Evolutionary conservation across 371 early-diverging fungal species (phyloP), one percentile per base, ranked within the genome.

Genomic region (Neoconidiobolus thromboides): DNA sequence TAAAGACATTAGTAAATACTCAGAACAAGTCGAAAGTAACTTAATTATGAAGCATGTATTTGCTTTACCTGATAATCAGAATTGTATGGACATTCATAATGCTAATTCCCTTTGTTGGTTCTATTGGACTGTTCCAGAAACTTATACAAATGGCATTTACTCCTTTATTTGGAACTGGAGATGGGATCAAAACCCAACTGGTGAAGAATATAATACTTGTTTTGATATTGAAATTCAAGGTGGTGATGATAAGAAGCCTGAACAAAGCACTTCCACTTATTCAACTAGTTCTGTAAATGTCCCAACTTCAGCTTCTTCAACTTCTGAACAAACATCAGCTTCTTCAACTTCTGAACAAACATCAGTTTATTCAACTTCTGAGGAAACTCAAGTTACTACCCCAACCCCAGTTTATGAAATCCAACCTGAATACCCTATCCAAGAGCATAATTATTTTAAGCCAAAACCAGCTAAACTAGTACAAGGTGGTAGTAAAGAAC

Each of bases 121-220:
- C 36, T 48, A 63, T 10, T 68, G 70, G 65, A 68, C 58, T 1
- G 69, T 78, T 41, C 78, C 78, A 2, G 56, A 54, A 3, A 63
- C 63, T 2, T 64, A 72, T 49, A 61, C 56, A 4, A 70, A 74
- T 1, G 76, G 76, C 2, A 59, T 58, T 14, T 66, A 68, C 55
- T 71, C 74, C 48, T 62, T 78, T 52, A 71, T 74, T 6, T 77
- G 73, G 75, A 70, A 73, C 69, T 78, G 78, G 78, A 63, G 66
- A 46, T 77, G 72, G 62, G 72, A 75, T 65, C 55, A 61, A 49
- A 78, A 78, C 63, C 73, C 75, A 5, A 66, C 71, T 14, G 78
- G 77, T 10, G 69, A 78, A 46, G 73, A 76, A 67, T 78, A 78
- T 59, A 65, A 73, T 12, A 74, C 78, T 42, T 78, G 78, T 66